A percentile compares a stretch with the other conserved stretches of the same genome.
Conservation (phyloP, 768 basidiomycete species). For the Boletus coccyginus region DNA sequence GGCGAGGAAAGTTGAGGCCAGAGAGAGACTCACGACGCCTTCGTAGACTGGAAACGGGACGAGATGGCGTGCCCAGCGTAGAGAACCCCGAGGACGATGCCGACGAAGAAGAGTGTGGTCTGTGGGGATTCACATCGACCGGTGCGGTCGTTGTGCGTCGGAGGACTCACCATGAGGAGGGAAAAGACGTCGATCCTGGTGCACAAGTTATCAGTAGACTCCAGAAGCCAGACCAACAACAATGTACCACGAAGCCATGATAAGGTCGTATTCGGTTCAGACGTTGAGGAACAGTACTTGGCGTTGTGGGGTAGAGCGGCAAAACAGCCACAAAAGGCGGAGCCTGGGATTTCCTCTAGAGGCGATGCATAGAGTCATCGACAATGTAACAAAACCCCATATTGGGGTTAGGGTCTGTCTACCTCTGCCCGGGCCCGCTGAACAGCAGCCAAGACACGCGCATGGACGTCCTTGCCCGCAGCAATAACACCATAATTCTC, state of each 20-base stretch:
- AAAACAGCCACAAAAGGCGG: no score
- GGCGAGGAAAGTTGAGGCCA: no score
- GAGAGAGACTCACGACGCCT: slow-evolving; percentile 47
- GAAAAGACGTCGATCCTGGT: slow-evolving; percentile 20
- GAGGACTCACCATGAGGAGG: slow-evolving; percentile 10
- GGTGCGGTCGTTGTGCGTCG: background rate
- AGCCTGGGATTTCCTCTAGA: no score
- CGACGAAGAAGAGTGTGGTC: slow-evolving; percentile 47
- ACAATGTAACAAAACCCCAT: background rate
- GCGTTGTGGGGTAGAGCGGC: no score
- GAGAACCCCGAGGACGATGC: slow-evolving; percentile 42
- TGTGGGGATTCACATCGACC: background rate
- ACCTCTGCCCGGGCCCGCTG: slow-evolving; percentile 47
- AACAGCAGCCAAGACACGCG: slow-evolving; percentile 69
- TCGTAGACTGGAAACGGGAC: slow-evolving; percentile 45
- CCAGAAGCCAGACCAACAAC: background rate
- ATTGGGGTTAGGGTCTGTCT: background rate
- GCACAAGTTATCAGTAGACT: background rate
- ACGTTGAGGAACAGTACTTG: no score
- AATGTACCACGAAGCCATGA: slow-evolving; percentile 17
- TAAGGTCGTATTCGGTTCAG: background rate
- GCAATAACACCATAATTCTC: slow-evolving; percentile 89
- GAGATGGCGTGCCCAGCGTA: slow-evolving; percentile 39
- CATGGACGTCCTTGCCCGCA: slow-evolving; percentile 68
- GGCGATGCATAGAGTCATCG: background rate